Percentiles rank a stretch among this genome's conserved stretches.
Conservation (phyloP, 2,329 filamentous ascomycete species). For the Microcera coccophila region DNA sequence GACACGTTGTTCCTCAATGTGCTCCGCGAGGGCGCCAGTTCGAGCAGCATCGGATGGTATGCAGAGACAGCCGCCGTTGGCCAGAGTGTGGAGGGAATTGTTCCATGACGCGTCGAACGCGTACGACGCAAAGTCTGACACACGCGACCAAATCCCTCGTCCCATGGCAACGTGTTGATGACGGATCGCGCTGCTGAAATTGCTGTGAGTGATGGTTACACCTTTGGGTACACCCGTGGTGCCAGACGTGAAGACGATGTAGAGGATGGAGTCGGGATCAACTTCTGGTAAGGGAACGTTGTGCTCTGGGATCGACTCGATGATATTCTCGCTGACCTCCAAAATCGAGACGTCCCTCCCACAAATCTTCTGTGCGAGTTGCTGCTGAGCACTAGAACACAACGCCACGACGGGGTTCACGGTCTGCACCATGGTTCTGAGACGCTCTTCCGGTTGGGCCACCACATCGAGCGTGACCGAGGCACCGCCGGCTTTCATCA, state of each 20-base stretch:
- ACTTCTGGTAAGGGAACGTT: too few relatives aligned
- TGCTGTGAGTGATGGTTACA: conserved; percentile 10
- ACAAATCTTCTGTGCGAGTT: too few relatives aligned
- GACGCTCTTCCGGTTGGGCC: neutral
- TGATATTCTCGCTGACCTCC: too few relatives aligned
- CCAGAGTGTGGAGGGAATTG: conserved; percentile 7
- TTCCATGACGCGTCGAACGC: conserved; percentile 13
- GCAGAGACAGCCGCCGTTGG: neutral
- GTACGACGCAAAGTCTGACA: conserved; percentile 14
- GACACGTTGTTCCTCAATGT: neutral
- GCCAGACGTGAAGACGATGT: conserved; percentile 19
- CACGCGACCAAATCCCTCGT: conserved; percentile 2
- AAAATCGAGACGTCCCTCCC: too few relatives aligned
- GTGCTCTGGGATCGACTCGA: too few relatives aligned
- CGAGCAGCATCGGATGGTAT: neutral
- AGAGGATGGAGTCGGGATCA: too few relatives aligned
- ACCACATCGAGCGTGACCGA: conserved; percentile 14
- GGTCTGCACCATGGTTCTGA: neutral
- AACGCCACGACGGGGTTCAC: too few relatives aligned
- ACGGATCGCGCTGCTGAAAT: neutral
- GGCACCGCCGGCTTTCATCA: conserved; percentile 31
- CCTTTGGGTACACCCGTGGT: conserved; percentile 19
- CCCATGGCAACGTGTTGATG: neutral
- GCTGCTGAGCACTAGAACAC: too few relatives aligned
- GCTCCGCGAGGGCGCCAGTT: neutral